Percentiles rank a stretch among this genome's conserved stretches.
Evolutionary conservation across 1,284 basidiomycete genomes (phyloP).

Genomic region (Naganishia sp.): DNA sequence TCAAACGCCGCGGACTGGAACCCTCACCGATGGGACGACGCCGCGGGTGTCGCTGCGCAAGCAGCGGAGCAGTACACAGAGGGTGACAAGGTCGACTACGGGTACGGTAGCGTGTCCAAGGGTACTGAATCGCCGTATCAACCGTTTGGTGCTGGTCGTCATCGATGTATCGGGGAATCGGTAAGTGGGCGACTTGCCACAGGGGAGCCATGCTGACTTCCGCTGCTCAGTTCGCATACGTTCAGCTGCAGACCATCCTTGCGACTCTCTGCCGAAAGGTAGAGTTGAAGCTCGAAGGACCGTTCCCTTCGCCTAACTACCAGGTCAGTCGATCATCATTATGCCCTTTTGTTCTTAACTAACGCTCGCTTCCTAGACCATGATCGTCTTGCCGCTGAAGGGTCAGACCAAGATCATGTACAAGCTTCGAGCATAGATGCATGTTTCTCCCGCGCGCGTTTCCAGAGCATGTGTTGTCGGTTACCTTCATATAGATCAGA

Average conservation of each 20-base stretch:
- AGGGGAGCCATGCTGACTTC: conserved; percentile 36
- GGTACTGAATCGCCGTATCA: conserved; percentile 89
- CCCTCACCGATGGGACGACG: conserved; percentile 81
- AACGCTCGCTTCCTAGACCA: conserved; percentile 56
- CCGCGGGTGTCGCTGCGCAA: conserved; percentile 70
- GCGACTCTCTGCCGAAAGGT: conserved; percentile 74
- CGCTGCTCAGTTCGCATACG: conserved; percentile 77
- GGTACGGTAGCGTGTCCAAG: conserved; percentile 90
- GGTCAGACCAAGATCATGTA: conserved; percentile 29
- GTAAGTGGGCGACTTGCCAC: conserved; percentile 52
- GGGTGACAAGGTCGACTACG: conserved; percentile 91
- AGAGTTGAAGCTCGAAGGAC: conserved; percentile 68
- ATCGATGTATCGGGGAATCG: conserved; percentile 93
- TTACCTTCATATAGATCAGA: neutral
- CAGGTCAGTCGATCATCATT: conserved; percentile 58
- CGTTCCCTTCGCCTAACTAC: conserved; percentile 84
- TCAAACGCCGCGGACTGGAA: conserved; percentile 71
- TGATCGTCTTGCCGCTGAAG: conserved; percentile 66
- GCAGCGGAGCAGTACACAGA: conserved; percentile 76
- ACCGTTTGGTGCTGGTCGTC: conserved; percentile 93
- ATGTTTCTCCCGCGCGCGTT: neutral
- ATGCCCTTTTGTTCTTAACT: conserved; percentile 11
- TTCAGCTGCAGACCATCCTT: conserved; percentile 86
- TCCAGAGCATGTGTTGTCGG: neutral
- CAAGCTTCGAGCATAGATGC: conserved; percentile 25